Percentiles rank a stretch among this genome's conserved stretches.
Conservation (phyloP, 169 alveolate species). For the Cryptosporidium felis region DNA sequence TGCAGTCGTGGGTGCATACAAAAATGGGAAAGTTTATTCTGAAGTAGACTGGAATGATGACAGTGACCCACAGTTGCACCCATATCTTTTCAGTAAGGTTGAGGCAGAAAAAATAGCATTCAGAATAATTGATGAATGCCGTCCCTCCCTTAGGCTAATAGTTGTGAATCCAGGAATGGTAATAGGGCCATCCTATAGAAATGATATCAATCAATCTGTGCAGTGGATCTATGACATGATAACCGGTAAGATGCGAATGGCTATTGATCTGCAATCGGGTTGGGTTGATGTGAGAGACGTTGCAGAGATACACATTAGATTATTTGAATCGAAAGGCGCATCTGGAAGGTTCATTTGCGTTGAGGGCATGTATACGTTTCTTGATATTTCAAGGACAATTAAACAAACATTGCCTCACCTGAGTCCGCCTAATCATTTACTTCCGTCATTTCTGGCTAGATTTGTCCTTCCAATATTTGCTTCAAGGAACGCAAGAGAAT, state of each 20-base stretch:
- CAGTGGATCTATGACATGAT: conserved; percentile 67
- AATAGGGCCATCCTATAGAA: conserved; percentile 67
- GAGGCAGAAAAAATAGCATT: conserved; percentile 53
- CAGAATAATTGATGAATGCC: conserved; percentile 46
- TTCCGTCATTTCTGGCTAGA: conserved; percentile 45
- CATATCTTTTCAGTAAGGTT: conserved; percentile 53
- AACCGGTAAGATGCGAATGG: conserved; percentile 39
- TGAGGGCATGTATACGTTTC: conserved; percentile 63
- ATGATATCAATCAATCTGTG: conserved; percentile 58
- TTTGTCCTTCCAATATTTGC: conserved; percentile 35
- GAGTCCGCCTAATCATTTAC: conserved; percentile 23
- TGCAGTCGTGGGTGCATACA: conserved; percentile 49
- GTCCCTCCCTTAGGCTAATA: conserved; percentile 3
- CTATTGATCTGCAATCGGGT: conserved; percentile 47
- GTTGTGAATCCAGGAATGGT: conserved; percentile 66
- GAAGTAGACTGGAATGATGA: conserved; percentile 65
- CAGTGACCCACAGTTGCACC: conserved; percentile 46
- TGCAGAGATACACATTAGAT: conserved; percentile 63
- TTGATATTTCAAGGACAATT: conserved; percentile 28
- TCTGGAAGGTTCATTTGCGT: conserved; percentile 63
- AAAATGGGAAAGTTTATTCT: conserved; percentile 60
- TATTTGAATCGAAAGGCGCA: conserved; percentile 21
- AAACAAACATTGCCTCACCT: conserved; percentile 18
- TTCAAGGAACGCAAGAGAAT: conserved; percentile 43
- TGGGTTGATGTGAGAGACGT: conserved; percentile 71